Percentiles rank a stretch among this genome's conserved stretches.
These are phyloP conservation scores for Fusarium duplospermum DNA, from an alignment of 2,329 filamentous ascomycete genomes.

Conservation along the genomic window DNA sequence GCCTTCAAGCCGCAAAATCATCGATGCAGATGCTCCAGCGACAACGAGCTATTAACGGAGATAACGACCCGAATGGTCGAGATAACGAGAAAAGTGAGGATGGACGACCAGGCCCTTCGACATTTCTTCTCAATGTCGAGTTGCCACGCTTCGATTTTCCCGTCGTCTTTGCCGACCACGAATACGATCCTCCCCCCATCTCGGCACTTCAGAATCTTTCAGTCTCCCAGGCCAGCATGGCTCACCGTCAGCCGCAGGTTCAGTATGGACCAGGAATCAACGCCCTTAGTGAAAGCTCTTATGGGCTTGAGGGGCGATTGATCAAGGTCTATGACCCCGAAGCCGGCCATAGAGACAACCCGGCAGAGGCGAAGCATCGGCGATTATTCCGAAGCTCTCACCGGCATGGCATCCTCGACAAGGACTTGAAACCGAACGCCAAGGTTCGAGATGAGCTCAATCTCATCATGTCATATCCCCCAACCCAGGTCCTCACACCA, in stretches of 20 bases:
- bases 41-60: constrained; percentile 55
- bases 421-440: constrained; percentile 94
- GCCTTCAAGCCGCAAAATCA: constrained; percentile 71
- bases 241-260: constrained; percentile 88
- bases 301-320: constrained; percentile 68
- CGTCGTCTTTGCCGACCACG: constrained; percentile 92
- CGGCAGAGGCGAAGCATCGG: constrained; percentile 94
- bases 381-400: constrained; percentile 89
- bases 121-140: constrained; percentile 89
- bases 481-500: constrained; percentile 85
- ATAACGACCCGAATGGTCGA: constrained; percentile 46
- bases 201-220: constrained; percentile 75
- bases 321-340: constrained; percentile 95
- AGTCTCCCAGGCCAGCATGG: constrained; percentile 71
- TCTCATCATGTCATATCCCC: constrained; percentile 89
- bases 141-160: constrained; percentile 96
- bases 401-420: constrained; percentile 92
- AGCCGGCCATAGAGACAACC: constrained; percentile 88
- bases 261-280: constrained; percentile 92
- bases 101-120: constrained; percentile 61
- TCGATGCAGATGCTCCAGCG: constrained; percentile 70
- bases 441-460: constrained; percentile 96
- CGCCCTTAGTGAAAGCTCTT: constrained; percentile 65
- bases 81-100: constrained; percentile 53
- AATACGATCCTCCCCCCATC: constrained; percentile 87